These are phyloP conservation scores for Cladosporium oxysporum DNA, from an alignment of 2,329 filamentous ascomycete species.

Conservation along the genomic window DNA sequence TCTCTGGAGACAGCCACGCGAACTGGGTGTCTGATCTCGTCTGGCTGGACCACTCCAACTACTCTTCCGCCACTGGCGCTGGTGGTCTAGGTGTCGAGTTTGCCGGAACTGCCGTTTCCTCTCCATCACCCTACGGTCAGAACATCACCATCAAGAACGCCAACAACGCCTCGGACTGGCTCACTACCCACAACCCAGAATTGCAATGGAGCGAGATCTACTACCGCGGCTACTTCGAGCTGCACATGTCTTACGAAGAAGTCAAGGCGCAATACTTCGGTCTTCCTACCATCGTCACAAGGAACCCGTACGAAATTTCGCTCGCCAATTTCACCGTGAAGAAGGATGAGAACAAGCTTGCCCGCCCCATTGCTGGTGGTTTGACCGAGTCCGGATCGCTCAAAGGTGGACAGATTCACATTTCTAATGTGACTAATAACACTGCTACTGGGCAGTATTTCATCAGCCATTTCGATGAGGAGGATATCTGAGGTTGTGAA, in stretches of 20 bases:
- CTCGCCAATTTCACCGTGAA: constrained; percentile 71
- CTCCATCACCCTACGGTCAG: constrained; percentile 59
- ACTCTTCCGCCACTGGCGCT: constrained; percentile 35
- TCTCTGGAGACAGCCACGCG: constrained; percentile 69
- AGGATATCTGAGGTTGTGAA: constrained; percentile 20
- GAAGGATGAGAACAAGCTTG: constrained; percentile 61
- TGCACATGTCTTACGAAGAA: constrained; percentile 58
- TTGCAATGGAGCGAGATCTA: constrained; percentile 74
- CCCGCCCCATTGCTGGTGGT: constrained; percentile 52
- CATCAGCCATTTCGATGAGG: constrained; percentile 26
- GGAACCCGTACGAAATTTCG: constrained; percentile 65
- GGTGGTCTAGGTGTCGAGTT: constrained; percentile 52
- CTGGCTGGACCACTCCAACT: constrained; percentile 42
- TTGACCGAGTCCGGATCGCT: constrained; percentile 59
- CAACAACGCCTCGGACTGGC: constrained; percentile 48
- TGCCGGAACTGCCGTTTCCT: constrained; percentile 67
- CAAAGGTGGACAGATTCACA: constrained; percentile 48
- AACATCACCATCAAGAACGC: constrained; percentile 58
- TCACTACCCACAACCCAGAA: constrained; percentile 58
- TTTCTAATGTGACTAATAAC: constrained; percentile 40
- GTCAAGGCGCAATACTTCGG: constrained; percentile 68
- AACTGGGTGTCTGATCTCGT: constrained; percentile 56
- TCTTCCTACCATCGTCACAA: constrained; percentile 58
- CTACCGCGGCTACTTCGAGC: constrained; percentile 72
- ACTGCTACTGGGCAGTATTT: constrained; percentile 37